Conservation (phyloP, 176 grass and related monocot genomes). For the Poa annua region DNA sequence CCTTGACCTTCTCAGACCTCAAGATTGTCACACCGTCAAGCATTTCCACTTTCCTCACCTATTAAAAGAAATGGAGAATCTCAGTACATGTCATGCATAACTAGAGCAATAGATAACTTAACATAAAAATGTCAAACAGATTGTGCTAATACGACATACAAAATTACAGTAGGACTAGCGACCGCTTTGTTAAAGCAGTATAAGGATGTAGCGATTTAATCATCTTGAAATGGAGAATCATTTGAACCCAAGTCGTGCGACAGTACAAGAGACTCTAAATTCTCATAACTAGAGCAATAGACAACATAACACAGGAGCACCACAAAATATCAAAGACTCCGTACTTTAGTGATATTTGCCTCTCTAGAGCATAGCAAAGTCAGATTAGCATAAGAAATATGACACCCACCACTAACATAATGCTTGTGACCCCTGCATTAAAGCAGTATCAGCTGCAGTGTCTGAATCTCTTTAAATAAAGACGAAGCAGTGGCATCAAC, state of each 20-base stretch:
- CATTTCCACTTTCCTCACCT: constrained; percentile 93
- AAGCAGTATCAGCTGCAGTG: not conserved
- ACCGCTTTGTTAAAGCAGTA: not conserved
- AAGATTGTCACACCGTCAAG: constrained; percentile 72
- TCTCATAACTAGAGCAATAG: not conserved
- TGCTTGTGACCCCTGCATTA: not conserved
- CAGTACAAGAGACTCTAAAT: not conserved
- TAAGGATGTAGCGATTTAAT: not conserved
- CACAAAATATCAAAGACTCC: not conserved
- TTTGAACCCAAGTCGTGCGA: not conserved
- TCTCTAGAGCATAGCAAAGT: not conserved
- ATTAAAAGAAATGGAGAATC: not conserved
- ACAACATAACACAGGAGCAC: not conserved
- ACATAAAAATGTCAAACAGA: not conserved
- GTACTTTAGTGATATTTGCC: too few relatives aligned
- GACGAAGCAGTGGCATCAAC: too few relatives aligned
- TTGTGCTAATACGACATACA: not conserved
- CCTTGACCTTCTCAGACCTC: constrained; percentile 90
- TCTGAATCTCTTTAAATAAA: not conserved
- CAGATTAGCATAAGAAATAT: not conserved
- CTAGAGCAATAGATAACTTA: not conserved
- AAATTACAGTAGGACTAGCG: not conserved
- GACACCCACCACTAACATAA: not conserved
- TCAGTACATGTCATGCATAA: not conserved
- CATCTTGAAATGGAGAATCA: not conserved